A percentile compares a stretch with the other conserved stretches of the same genome.
phyloP scores from a whole-genome alignment of 768 basidiomycete genomes.

The Hemileccinum impolitum region DNA sequence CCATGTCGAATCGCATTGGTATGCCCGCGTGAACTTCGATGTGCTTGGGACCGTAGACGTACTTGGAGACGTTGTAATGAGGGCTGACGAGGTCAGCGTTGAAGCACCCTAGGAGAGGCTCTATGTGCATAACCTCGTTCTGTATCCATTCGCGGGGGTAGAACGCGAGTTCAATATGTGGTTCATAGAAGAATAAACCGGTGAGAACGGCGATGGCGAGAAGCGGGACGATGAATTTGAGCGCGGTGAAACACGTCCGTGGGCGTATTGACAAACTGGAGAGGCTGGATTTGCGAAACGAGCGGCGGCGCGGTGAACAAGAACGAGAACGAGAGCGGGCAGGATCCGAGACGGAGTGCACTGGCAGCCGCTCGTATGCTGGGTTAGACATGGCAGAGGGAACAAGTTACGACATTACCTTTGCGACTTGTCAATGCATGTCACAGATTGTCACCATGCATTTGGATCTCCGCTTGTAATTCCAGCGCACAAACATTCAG shows the following conservation, averaged over 20 bases:
- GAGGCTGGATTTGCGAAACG: slow-evolving; percentile 26
- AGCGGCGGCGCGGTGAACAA: slow-evolving; percentile 25
- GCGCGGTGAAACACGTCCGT: slow-evolving; percentile 35
- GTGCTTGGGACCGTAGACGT: slow-evolving; percentile 59
- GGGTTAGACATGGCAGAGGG: slow-evolving; percentile 35
- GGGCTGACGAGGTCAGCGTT: slow-evolving; percentile 54
- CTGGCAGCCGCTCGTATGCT: slow-evolving; percentile 48
- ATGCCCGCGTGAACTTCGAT: slow-evolving; percentile 81
- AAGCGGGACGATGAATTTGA: slow-evolving; percentile 45
- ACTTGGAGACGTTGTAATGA: slow-evolving; percentile 63
- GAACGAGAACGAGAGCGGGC: slow-evolving; percentile 24
- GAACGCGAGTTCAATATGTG: slow-evolving; percentile 82
- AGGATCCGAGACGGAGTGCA: slow-evolving; percentile 41
- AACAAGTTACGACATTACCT: not conserved
- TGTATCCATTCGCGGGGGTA: slow-evolving; percentile 76
- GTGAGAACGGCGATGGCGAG: slow-evolving; percentile 39
- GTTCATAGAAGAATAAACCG: slow-evolving; percentile 65
- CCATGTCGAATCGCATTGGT: slow-evolving; percentile 72
- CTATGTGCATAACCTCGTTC: slow-evolving; percentile 62
- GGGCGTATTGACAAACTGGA: slow-evolving; percentile 29
- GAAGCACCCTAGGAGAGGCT: slow-evolving; percentile 75
- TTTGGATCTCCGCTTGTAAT: too few relatives aligned
- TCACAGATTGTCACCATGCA: too few relatives aligned
- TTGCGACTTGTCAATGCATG: too few relatives aligned
- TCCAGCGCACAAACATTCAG: too few relatives aligned